A percentile compares a stretch with the other conserved stretches of the same genome.
Evolutionary conservation across 2,329 filamentous ascomycete species (phyloP).

Genomic region (Emydomyces testavorans): DNA sequence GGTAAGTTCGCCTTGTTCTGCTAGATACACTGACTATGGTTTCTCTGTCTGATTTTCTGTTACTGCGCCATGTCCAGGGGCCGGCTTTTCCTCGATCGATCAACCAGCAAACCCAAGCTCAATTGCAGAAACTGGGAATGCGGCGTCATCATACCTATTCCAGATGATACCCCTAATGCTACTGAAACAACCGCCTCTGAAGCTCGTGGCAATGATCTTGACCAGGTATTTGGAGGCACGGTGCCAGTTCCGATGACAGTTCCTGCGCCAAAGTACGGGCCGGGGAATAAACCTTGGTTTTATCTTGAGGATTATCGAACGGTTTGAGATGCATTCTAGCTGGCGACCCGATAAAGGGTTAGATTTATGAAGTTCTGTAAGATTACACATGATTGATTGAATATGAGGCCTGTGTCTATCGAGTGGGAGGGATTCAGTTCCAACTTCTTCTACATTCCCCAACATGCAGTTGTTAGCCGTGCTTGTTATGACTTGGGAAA

Average conservation of each 20-base stretch:
- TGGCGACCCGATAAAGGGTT: neutral
- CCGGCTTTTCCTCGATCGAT: constrained; percentile 57
- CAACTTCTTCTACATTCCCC: too few relatives aligned
- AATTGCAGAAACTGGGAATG: constrained; percentile 93
- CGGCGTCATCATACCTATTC: constrained; percentile 58
- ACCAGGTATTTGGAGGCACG: constrained; percentile 26
- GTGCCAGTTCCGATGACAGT: constrained; percentile 38
- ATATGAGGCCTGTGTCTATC: too few relatives aligned
- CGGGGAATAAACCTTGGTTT: constrained; percentile 21
- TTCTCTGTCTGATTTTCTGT: neutral
- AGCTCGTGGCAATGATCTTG: constrained; percentile 10
- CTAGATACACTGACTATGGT: neutral
- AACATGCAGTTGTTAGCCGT: too few relatives aligned
- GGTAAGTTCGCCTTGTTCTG: constrained; percentile 43
- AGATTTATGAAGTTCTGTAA: neutral
- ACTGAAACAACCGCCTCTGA: neutral
- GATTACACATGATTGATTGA: too few relatives aligned
- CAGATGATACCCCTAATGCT: constrained; percentile 27
- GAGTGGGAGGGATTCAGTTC: too few relatives aligned
- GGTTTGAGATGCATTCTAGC: neutral
- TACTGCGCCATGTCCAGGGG: constrained; percentile 48
- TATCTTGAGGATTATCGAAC: constrained; percentile 11
- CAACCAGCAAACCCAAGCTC: constrained; percentile 58
- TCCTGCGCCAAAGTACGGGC: constrained; percentile 23
- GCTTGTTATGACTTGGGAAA: too few relatives aligned